phyloP scores from a whole-genome alignment of 2,329 filamentous ascomycete species.

The Cladophialophora immunda region DNA sequence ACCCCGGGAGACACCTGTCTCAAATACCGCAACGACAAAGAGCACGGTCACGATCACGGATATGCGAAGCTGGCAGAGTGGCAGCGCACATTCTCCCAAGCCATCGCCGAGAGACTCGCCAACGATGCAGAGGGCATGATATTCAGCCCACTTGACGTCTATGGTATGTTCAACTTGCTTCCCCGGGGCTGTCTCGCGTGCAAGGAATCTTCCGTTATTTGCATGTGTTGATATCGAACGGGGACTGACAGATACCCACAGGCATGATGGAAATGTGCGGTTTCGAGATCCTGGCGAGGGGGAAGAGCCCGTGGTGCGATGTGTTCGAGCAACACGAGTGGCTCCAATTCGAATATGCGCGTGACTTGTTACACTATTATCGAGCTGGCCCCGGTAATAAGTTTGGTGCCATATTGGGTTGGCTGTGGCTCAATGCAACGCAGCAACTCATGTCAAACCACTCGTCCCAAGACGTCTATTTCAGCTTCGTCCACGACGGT shows the following conservation, averaged over 20 bases:
- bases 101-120: conserved; percentile 56
- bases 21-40: conserved; percentile 49
- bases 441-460: conserved; percentile 58
- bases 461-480: conserved; percentile 54
- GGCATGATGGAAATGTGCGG: conserved; percentile 65
- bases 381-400: conserved; percentile 65
- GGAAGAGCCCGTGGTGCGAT: conserved; percentile 64
- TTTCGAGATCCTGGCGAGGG: conserved; percentile 64
- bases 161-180: conserved; percentile 54
- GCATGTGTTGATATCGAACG: neutral
- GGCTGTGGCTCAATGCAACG: conserved; percentile 67
- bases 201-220: neutral
- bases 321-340: conserved; percentile 65
- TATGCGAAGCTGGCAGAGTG: conserved; percentile 57
- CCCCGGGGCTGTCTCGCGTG: neutral
- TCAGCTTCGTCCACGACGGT: conserved; percentile 69
- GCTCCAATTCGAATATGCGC: conserved; percentile 65
- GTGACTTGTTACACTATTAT: conserved; percentile 67
- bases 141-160: conserved; percentile 60
- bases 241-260: neutral
- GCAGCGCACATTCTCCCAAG: conserved; percentile 57
- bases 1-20: conserved; percentile 62
- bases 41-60: conserved; percentile 61
- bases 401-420: conserved; percentile 64
- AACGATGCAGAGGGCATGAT: conserved; percentile 53